Percentiles rank a stretch among this genome's conserved stretches.
Evolutionary conservation across 2,329 filamentous ascomycete genomes (phyloP).

Genomic region (Chaetomiaceae sp.): DNA sequence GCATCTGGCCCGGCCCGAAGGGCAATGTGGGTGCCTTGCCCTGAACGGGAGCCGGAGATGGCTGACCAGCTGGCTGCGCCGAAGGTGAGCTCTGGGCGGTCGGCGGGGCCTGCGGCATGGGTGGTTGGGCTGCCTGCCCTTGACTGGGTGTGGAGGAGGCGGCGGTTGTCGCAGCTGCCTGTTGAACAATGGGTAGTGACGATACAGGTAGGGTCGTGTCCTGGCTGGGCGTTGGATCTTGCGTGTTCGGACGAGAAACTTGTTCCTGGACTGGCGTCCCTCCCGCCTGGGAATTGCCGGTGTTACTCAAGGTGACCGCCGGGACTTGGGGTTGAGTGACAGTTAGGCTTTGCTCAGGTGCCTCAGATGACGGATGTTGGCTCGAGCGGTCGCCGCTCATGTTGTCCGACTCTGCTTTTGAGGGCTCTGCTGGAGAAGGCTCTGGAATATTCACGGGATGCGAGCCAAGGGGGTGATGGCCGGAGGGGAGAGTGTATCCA

Average conservation of each 20-base stretch:
- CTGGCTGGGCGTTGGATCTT: background rate
- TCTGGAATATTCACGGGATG: conserved; percentile 4
- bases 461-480: conserved; percentile 12
- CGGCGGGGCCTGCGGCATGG: background rate
- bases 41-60: background rate
- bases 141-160: background rate
- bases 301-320: background rate
- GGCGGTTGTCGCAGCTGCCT: background rate
- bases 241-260: background rate
- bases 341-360: background rate
- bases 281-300: background rate
- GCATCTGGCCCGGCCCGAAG: background rate
- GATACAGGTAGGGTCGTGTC: background rate
- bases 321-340: background rate
- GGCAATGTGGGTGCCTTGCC: background rate
- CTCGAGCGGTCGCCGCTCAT: background rate
- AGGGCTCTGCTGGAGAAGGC: background rate
- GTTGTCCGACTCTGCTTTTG: background rate
- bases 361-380: background rate
- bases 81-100: background rate
- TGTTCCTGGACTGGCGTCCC: background rate
- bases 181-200: background rate
- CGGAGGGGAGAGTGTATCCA: background rate
- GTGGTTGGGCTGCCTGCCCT: background rate
- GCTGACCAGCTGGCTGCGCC: background rate